phyloP scores from a whole-genome alignment of 2,329 filamentous ascomycete genomes.

The Fusarium nelsonii region DNA sequence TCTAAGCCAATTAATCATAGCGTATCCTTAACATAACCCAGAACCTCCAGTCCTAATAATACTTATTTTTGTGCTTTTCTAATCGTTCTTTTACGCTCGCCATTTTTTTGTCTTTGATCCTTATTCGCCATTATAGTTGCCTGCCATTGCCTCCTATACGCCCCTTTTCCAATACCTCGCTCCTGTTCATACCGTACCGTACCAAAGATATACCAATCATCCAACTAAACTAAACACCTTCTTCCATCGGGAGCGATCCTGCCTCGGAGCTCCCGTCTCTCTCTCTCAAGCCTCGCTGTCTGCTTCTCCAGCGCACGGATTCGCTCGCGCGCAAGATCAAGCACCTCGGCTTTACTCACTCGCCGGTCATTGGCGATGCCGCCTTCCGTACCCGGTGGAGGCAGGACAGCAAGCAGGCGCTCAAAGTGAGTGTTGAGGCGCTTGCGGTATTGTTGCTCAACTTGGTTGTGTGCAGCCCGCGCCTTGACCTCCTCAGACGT shows the following conservation, averaged over 20 bases:
- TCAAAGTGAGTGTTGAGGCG: conserved; percentile 61
- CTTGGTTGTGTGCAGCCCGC: conserved; percentile 58
- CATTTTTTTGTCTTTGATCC: conserved; percentile 25
- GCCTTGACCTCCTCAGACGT: conserved; percentile 46
- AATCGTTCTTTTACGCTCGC: background rate
- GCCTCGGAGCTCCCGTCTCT: conserved; percentile 51
- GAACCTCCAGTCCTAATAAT: background rate
- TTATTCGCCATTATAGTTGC: conserved; percentile 27
- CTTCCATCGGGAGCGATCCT: conserved; percentile 33
- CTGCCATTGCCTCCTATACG: conserved; percentile 21
- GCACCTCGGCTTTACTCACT: conserved; percentile 60
- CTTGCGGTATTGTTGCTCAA: conserved; percentile 63
- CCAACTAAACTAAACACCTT: conserved; percentile 21
- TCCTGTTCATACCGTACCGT: conserved; percentile 2
- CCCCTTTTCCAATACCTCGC: conserved; percentile 16
- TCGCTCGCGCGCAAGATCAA: conserved; percentile 59
- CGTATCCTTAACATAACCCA: conserved; percentile 1
- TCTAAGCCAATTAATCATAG: conserved; percentile 17
- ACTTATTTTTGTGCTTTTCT: conserved; percentile 15
- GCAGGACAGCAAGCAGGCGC: conserved; percentile 57
- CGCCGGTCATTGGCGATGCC: conserved; percentile 49
- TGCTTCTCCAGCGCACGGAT: conserved; percentile 57
- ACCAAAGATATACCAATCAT: conserved; percentile 9
- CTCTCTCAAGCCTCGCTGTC: conserved; percentile 53
- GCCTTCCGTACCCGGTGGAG: conserved; percentile 49